These are phyloP conservation scores for Laburnicola sp. DNA, from an alignment of 2,329 filamentous ascomycete species.

Conservation along the genomic window DNA sequence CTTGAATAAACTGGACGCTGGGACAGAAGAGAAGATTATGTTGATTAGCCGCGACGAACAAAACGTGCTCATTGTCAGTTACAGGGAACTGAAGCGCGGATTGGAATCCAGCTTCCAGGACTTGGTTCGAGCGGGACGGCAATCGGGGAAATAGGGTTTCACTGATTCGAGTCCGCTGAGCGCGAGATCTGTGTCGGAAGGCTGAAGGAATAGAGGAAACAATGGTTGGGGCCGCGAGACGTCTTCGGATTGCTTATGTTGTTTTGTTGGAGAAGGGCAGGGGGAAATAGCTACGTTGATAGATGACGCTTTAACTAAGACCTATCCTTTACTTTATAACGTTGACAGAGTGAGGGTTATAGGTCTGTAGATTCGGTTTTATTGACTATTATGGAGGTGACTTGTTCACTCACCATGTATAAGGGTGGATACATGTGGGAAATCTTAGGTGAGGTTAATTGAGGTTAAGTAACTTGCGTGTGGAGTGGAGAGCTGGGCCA, in stretches of 20 bases:
- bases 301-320: slow-evolving; percentile 5
- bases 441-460: no score
- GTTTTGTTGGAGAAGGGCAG: background rate
- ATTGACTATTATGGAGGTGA: no score
- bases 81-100: slow-evolving; percentile 78
- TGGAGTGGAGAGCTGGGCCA: no score
- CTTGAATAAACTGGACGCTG: slow-evolving; percentile 90
- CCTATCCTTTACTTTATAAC: background rate
- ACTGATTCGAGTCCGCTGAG: slow-evolving; percentile 9
- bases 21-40: slow-evolving; percentile 81
- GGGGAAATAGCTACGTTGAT: background rate
- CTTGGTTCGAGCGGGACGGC: slow-evolving; percentile 45
- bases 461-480: no score
- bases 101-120: slow-evolving; percentile 65
- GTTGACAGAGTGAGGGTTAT: no score
- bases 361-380: no score
- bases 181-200: background rate
- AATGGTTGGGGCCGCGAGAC: background rate
- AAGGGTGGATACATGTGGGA: no score
- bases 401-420: no score
- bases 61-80: slow-evolving; percentile 83
- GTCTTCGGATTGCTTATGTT: slow-evolving; percentile 3
- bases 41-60: slow-evolving; percentile 89
- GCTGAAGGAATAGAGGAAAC: background rate
- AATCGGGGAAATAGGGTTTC: slow-evolving; percentile 30